Evolutionary conservation across 805 yeast species (phyloP), one percentile per base, ranked within the genome.

Genomic region (Ogataea methylovora): DNA sequence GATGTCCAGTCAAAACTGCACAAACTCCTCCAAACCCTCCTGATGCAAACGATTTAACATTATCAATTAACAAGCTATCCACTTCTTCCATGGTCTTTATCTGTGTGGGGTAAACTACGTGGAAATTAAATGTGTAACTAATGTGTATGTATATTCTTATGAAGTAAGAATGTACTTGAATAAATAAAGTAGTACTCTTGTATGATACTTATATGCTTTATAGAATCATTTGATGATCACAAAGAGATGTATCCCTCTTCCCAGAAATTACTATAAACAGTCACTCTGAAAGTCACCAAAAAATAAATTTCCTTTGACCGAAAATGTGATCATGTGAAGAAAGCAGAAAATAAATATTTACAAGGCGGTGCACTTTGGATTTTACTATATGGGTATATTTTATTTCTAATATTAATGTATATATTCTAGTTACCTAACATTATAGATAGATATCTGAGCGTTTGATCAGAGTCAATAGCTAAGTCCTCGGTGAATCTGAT

Each of bases 1-100:
- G 98, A 56, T 90, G 97, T 21, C 97, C 98, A 0, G 95, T 85
- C 20, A 87, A 50, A 12, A 90, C 97, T 2, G 97, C 96, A 58
- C 95, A 88, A 17, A 90, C 65, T 51, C 98, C 98, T 43, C 98
- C 97, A 39, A 90, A 83, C 16, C 97, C 98, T 28, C 98, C 98
- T 7, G 96, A 79, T 7, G 76, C 79, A 47, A 90, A 76, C 1
- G 96, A 85, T 54, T 88, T 86, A 46, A 81, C 64, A 63, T 90
- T 94, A 38, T 85, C 95, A 24, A 78, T 70, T 33, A 73, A 56
- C 27, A 61, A 68, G 11, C 33, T 37, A 31, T 51, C 52, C 8
- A 48, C 43, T 44, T 55, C 58, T 27, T 52, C 59, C 58, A 53
- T 55, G 9, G 10, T 15, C 6, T 11, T 11, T n/a, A n/a, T n/a